Evolutionary conservation across 2,329 filamentous ascomycete species (phyloP).

Genomic region (Corinectria fuckeliana): DNA sequence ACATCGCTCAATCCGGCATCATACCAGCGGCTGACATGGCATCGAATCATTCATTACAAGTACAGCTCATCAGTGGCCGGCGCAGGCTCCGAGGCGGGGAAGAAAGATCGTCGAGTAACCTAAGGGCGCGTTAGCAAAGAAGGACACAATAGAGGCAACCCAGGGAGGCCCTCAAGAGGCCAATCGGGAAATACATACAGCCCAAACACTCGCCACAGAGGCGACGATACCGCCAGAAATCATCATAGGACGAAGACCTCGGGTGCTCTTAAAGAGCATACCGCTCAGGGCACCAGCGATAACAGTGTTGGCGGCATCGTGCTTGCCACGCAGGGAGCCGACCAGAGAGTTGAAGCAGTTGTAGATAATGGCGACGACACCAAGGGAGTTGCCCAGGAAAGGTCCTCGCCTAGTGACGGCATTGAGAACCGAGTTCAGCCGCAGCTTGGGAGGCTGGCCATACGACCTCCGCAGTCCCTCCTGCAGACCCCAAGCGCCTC

Average conservation of each 20-base stretch:
- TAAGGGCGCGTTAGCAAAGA: conserved; percentile 24
- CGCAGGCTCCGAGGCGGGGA: conserved; percentile 47
- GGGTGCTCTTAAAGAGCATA: conserved; percentile 95
- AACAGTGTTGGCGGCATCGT: conserved; percentile 90
- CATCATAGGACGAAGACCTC: conserved; percentile 88
- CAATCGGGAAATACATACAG: conserved; percentile 66
- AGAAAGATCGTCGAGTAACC: conserved; percentile 51
- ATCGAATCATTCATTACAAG: conserved; percentile 39
- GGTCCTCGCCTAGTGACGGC: conserved; percentile 91
- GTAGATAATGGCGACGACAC: conserved; percentile 94
- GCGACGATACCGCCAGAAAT: conserved; percentile 92
- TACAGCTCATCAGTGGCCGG: conserved; percentile 37
- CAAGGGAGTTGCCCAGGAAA: conserved; percentile 94
- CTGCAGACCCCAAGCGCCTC: conserved; percentile 89
- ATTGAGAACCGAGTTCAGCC: conserved; percentile 93
- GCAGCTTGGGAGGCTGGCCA: conserved; percentile 82
- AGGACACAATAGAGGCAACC: background rate
- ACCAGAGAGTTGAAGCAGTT: conserved; percentile 90
- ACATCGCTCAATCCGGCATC: conserved; percentile 20
- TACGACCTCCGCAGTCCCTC: conserved; percentile 86
- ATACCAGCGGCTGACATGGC: conserved; percentile 23
- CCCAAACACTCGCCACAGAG: conserved; percentile 84
- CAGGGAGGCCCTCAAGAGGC: background rate
- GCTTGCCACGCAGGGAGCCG: conserved; percentile 80
- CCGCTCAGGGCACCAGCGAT: conserved; percentile 85